A percentile compares a stretch with the other conserved stretches of the same genome.
Conservation (phyloP, 768 basidiomycete species). For the Panaeolus cyanescens region DNA sequence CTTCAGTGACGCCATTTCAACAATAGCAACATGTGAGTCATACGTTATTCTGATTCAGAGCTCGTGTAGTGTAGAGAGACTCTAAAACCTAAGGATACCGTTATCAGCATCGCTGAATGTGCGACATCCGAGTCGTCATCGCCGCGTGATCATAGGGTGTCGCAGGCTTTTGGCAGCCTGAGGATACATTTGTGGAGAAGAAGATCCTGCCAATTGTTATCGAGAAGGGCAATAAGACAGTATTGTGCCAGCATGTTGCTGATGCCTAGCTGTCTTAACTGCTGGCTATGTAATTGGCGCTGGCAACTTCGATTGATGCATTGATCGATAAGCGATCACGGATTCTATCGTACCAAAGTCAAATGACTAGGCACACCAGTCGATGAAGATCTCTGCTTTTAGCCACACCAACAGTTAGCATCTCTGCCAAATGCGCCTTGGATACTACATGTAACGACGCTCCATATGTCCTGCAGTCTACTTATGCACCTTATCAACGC, state of each 20-base stretch:
- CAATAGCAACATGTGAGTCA: background rate
- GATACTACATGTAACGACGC: background rate
- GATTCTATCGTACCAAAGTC: background rate
- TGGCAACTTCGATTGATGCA: background rate
- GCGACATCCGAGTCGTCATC: slow-evolving; percentile 1
- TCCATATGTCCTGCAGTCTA: too few relatives aligned
- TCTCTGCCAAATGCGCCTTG: background rate
- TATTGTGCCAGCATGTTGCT: background rate
- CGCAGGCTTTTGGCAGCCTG: too few relatives aligned
- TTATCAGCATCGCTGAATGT: background rate
- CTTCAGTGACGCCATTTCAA: background rate
- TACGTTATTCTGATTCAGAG: background rate
- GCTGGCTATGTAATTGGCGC: background rate
- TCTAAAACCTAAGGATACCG: background rate
- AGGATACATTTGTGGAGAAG: too few relatives aligned
- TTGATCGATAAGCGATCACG: slow-evolving; percentile 2
- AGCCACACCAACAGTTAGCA: background rate
- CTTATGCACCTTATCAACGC: too few relatives aligned
- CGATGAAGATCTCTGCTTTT: background rate
- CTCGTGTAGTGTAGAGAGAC: background rate
- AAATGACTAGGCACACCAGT: background rate
- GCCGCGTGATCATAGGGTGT: background rate
- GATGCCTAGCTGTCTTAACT: background rate
- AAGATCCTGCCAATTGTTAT: too few relatives aligned
- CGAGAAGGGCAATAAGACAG: too few relatives aligned